Evolutionary conservation across 805 yeast species (phyloP), one percentile per base, ranked within the genome.

Genomic region (Blastobotrys americana): DNA sequence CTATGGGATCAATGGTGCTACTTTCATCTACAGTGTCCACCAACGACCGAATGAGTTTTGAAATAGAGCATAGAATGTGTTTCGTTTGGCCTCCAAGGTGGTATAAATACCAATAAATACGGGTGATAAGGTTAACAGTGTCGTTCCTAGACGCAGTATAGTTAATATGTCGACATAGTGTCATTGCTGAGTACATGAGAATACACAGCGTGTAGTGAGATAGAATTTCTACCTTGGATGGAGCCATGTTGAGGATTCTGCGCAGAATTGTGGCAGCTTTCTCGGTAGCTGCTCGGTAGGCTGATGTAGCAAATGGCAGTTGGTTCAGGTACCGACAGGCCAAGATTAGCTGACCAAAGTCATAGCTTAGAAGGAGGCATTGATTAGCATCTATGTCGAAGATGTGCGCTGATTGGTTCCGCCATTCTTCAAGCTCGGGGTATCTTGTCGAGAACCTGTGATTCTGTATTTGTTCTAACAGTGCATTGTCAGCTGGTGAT

Each of bases 1-100:
- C 10, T 19, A 34, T 23, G 16, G 13, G 20, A 36, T 16, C 27
- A 9, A 18, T 37, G 10, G 22, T 15, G 41, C 22, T 13, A 43
- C 25, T 34, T 23, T 37, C 41, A 8, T 25, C 10, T 8, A 13
- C 31, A 8, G 8, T 8, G 13, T 73, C 78, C 21, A 76, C 74
- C 21, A 78, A 58, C 21, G 72, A 67, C 51, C 71, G 71, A 39
- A 78, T 71, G 39, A 78, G 73, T 42, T 69, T 69, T 2, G 81
- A 80, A 33, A 78, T 77, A 3, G 78, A 75, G 45, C 74, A 79
- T 0, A 81, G 76, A 2, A 78, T 79, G 55, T 77, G 82, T 50
- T 75, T 76, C 53, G 69, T 67, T 45, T 70, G 69, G 46, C 75
- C 79, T 1, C 82, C 82, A 48, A 75, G 71, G 22, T 74, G 70